Evolutionary conservation across 2,329 filamentous ascomycete genomes (phyloP).

Genomic region (Tolypocladium pustulatum): DNA sequence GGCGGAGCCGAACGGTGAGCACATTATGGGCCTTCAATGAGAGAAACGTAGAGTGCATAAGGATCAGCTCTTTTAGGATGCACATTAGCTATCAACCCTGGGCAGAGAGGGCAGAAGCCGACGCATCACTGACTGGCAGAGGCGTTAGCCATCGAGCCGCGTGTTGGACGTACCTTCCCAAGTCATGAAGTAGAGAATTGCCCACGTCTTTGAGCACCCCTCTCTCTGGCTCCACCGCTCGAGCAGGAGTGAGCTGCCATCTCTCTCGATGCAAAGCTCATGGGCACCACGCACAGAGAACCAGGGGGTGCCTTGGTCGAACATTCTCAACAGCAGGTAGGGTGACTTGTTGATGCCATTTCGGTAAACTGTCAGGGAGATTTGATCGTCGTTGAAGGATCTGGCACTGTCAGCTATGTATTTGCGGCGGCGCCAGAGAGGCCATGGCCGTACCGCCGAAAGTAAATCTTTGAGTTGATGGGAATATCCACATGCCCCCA

Average conservation of each 20-base stretch:
- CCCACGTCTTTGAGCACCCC: slow-evolving; percentile 39
- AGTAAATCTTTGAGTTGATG: slow-evolving; percentile 38
- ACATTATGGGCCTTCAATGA: slow-evolving; percentile 42
- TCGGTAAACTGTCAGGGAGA: slow-evolving; percentile 43
- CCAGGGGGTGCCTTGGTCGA: slow-evolving; percentile 27
- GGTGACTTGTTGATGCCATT: slow-evolving; percentile 31
- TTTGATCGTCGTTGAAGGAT: slow-evolving; percentile 42
- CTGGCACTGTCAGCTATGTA: slow-evolving; percentile 18
- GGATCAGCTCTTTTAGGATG: slow-evolving; percentile 39
- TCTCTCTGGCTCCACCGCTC: slow-evolving; percentile 38
- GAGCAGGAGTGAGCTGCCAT: slow-evolving; percentile 37
- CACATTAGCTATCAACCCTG: neutral
- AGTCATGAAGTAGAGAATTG: slow-evolving; percentile 43
- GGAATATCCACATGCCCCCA: slow-evolving; percentile 34
- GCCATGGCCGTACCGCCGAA: slow-evolving; percentile 35
- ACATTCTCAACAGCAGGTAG: slow-evolving; percentile 35
- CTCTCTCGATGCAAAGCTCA: slow-evolving; percentile 41
- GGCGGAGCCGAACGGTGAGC: slow-evolving; percentile 30
- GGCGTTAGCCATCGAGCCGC: neutral
- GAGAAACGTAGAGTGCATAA: slow-evolving; percentile 49
- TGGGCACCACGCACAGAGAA: slow-evolving; percentile 43
- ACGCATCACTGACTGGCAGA: neutral
- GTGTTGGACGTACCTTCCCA: slow-evolving; percentile 43
- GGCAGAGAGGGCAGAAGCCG: neutral
- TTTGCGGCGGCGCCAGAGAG: neutral